phyloP scores from a whole-genome alignment of 306 rosid genomes.

The Gastrolobium bilobum region DNA sequence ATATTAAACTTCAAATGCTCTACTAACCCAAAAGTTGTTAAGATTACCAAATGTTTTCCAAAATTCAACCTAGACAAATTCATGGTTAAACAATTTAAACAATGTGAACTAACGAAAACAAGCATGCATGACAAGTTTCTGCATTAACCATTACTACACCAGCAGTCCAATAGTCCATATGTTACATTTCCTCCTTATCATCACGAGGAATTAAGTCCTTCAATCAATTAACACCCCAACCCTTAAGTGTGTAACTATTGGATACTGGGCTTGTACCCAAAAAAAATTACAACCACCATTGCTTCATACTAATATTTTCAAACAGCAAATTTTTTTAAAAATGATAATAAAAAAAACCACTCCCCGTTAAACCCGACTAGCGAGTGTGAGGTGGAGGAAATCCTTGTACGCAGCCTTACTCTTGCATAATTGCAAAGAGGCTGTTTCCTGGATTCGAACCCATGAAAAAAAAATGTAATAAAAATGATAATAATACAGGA shows the following conservation, averaged over 20 bases:
- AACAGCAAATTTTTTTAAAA: neutral
- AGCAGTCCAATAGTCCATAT: neutral
- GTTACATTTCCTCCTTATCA: neutral
- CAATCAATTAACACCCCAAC: slow-evolving; percentile 26
- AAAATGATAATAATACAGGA: neutral
- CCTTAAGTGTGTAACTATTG: too few species aligned
- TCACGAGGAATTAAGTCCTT: slow-evolving; percentile 7
- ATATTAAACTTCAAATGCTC: neutral
- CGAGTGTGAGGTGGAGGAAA: too few species aligned
- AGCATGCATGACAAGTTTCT: slow-evolving; percentile 21
- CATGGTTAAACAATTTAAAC: neutral
- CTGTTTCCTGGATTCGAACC: too few species aligned
- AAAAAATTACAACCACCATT: neutral
- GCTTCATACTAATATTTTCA: slow-evolving; percentile 27
- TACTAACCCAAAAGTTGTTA: slow-evolving; percentile 15
- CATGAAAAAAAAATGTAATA: too few species aligned
- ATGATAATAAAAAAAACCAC: too few species aligned
- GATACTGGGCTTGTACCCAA: neutral
- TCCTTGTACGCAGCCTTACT: too few species aligned
- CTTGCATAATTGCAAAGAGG: too few species aligned
- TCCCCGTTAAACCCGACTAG: too few species aligned
- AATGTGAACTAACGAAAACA: slow-evolving; percentile 10
- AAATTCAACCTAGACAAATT: slow-evolving; percentile 36
- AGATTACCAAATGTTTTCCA: neutral
- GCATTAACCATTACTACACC: neutral